Base-by-base conservation (phyloP, 1,284 basidiomycete species). In the Boletus smithii region DNA sequence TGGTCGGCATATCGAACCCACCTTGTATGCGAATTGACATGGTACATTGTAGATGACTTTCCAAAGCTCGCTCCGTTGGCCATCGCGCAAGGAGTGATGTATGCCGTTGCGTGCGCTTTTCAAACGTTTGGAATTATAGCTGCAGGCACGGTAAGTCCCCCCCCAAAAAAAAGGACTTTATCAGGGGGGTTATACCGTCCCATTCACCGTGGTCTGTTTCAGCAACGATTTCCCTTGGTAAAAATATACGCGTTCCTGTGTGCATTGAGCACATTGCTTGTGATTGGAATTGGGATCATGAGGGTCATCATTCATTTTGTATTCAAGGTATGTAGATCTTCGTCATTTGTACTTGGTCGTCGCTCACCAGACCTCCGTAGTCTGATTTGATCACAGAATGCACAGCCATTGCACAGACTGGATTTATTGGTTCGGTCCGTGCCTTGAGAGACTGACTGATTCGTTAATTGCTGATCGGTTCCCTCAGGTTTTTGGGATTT, bases 261-360 rank as follows among this genome's bases (percentile, higher is more conserved):
- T 3, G 68, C 76, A 6, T 54, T 79, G 5, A 76, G 76, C 7
- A 67, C 78, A 17, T 56, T 83, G 29, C 57, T 83, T 0, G 72
- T 84, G 20, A 57, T 77, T 9, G 83, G 66, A 0, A 69, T 76
- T 1, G 79, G 77, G 6, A 66, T 88, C 44, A 58, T 87, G 43
- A 70, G 76, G 14, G 70, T 81, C 8, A 65, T 88, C 7, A 67
- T 78, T 1, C 88, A 91, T 59, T 90, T 88, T 63, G 68, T 71
- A 2, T 73, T 77, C 60, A 87, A 91, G 77, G 82, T 76, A 49
- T n/a, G 53, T 53, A 0, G 22, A 27, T 18, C 3, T n/a, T 20
- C 3, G 1, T 10, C 5, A 2, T 23, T 6, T 18, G 23, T 43
- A 13, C 4, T 1, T 24, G 4, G 13, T 37, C 45, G 32, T 42